Percentiles rank a stretch among this genome's conserved stretches.
These are phyloP conservation scores for Cudoniella acicularis DNA, from an alignment of 495 filamentous ascomycete genomes.

Conservation along the genomic window DNA sequence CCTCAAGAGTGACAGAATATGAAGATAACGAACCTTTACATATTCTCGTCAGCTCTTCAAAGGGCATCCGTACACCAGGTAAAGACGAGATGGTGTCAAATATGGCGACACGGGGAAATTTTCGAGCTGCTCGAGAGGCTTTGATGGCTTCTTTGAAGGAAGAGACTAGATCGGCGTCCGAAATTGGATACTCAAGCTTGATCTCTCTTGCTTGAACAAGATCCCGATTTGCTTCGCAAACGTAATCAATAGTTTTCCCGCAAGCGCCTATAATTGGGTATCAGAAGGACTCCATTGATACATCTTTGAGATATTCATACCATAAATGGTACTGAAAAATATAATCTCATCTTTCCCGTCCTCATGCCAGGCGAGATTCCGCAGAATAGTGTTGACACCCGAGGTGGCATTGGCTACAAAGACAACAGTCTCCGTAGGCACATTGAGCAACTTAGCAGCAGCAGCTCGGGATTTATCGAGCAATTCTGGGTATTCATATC, in stretches of 20 bases:
- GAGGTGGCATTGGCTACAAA: conserved; percentile 80
- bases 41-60: conserved; percentile 57
- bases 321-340: conserved; percentile 44
- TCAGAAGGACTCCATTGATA: conserved; percentile 24
- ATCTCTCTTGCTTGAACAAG: conserved; percentile 37
- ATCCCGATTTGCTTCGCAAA: conserved; percentile 49
- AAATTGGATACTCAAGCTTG: conserved; percentile 52
- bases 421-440: conserved; percentile 59
- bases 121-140: conserved; percentile 37
- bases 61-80: conserved; percentile 77
- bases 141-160: conserved; percentile 47
- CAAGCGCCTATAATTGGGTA: conserved; percentile 52
- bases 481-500: conserved; percentile 51
- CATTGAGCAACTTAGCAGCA: conserved; percentile 60
- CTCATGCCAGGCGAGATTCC: conserved; percentile 55
- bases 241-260: conserved; percentile 63
- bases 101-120: conserved; percentile 57
- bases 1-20: neutral
- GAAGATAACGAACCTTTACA: conserved; percentile 35
- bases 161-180: conserved; percentile 52
- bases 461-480: conserved; percentile 62
- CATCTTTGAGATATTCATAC: neutral
- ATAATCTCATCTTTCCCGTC: conserved; percentile 58
- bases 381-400: conserved; percentile 75
- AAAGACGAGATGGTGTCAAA: conserved; percentile 74